Base-by-base conservation (phyloP, 495 filamentous ascomycete species). In the Letharia lupina region DNA sequence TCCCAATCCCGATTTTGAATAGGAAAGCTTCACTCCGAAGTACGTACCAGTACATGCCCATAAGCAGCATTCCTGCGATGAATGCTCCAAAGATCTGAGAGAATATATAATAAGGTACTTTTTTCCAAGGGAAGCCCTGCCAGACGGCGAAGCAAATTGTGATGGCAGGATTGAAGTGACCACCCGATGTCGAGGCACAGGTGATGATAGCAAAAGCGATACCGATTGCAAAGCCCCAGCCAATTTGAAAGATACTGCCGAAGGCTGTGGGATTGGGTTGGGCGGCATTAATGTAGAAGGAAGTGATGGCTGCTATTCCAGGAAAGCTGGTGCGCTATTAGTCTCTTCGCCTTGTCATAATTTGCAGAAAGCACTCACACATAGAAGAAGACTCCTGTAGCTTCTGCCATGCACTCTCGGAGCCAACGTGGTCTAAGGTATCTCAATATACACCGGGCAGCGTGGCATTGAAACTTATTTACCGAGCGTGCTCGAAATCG, bases 131-230 rank as follows among this genome's bases (percentile, higher is more conserved):
- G 63, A 83, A 83, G 44, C 81, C 81, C 71, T 82, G 78, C 80
- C 80, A 83, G 54, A 76, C 58, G 11, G 78, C 77, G 66, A 83
- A 77, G 66, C 75, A 77, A 44, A 83, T 72, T 7, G 81, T 82
- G 48, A 84, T 76, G 44, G 79, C 78, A 6, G 81, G 79, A 63
- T 81, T 81, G 67, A 83, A 82, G 67, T 84, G 81, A 12, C 81
- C 81, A 65, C 81, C 81, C 18, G 78, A 80, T 0, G 79, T 81
- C 11, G 80, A 70, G 59, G 76, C 81, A 62, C 79, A 82, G 48
- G 77, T 77, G 60, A 82, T 80, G 71, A 84, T 82, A 42, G 81
- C 81, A 66, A 84, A 82, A 16, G 80, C 77, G 65, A 84, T 84
- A 13, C 81, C 81, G 52, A 83, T 67, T 37, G 79, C 80, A 67